Conservation (phyloP, 2,329 filamentous ascomycete genomes). For the Atkinsonella hypoxylon region DNA sequence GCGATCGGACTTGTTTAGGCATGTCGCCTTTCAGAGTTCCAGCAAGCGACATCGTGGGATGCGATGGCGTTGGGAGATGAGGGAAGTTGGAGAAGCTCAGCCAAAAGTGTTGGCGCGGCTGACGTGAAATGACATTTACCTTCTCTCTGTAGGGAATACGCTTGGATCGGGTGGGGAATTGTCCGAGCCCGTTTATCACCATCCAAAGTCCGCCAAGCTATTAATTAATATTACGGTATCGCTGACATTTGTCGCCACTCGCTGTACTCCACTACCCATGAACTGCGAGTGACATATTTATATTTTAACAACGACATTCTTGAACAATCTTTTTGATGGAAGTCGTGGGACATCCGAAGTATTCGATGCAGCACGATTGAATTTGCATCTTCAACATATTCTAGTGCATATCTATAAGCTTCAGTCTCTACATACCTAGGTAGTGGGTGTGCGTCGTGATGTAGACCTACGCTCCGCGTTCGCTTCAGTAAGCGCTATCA, state of each 20-base stretch:
- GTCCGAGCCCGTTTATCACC: conserved; percentile 7
- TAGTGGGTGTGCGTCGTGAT: too few relatives aligned
- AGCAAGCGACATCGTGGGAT: conserved; percentile 24
- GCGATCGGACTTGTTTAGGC: conserved; percentile 44
- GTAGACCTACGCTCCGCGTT: too few relatives aligned
- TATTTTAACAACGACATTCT: too few relatives aligned
- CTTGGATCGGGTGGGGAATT: conserved; percentile 8
- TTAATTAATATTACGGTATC: neutral
- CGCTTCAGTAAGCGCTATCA: too few relatives aligned
- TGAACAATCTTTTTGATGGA: too few relatives aligned
- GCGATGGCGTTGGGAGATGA: neutral
- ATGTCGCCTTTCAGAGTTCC: conserved; percentile 36
- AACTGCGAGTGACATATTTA: neutral
- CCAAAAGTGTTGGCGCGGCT: neutral
- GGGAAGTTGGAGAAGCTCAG: neutral
- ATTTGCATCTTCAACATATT: too few relatives aligned
- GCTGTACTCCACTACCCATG: neutral
- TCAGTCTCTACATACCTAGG: too few relatives aligned
- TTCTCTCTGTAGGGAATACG: neutral
- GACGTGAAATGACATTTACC: conserved; percentile 1
- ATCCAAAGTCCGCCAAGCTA: neutral
- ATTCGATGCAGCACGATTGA: too few relatives aligned
- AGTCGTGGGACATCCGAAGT: too few relatives aligned
- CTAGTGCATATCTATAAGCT: too few relatives aligned
- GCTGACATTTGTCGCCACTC: neutral